Evolutionary conservation across 805 yeast species (phyloP), one percentile per base, ranked within the genome.

Genomic region (Yamadazyma laniorum): DNA sequence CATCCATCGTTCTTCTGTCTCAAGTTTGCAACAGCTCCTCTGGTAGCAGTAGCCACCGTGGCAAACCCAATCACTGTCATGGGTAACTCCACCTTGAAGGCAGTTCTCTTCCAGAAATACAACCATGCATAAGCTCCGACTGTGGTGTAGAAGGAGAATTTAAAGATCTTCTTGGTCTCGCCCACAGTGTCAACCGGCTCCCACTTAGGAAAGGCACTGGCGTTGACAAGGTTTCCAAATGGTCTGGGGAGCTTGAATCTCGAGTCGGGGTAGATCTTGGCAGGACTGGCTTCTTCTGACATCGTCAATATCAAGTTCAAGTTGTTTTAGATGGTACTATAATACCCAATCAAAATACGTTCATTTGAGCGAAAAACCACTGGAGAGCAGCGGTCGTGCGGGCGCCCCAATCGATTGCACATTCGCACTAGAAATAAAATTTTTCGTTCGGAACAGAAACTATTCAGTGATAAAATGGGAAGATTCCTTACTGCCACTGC

Each of bases 1-100:
- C 76, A 63, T 12, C 79, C 80, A 52, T 81, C 85, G 51, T 77
- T 78, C 53, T 68, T 72, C 56, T 77, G 79, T 52, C 85, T 70
- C 50, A 82, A 59, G 58, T 82, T 82, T 45, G 83, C 69, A 23
- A 75, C 45, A 17, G 75, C 66, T 19, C 71, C 70, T 51, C 59
- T 64, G 29, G 75, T 58, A 46, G 77, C 72, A 19, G 77, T 69
- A 31, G 80, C 79, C 16, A 70, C 70, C 9, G 79, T 67, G 31
- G 79, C 74, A 42, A 74, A 63, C 1, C 67, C 68, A 31, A 64
- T 58, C 25, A 66, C 62, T 6, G 70, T 58, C 26, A 56, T 53
- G 40, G 67, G 74, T 37, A 60, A 63, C 39, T 53, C 73, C 48
- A 58, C 45, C 49, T 67, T 67, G 52, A 69, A 57, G 4, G 70